Evolutionary conservation across 257 asterid species (phyloP).

Genomic region (Primulina tabacum): DNA sequence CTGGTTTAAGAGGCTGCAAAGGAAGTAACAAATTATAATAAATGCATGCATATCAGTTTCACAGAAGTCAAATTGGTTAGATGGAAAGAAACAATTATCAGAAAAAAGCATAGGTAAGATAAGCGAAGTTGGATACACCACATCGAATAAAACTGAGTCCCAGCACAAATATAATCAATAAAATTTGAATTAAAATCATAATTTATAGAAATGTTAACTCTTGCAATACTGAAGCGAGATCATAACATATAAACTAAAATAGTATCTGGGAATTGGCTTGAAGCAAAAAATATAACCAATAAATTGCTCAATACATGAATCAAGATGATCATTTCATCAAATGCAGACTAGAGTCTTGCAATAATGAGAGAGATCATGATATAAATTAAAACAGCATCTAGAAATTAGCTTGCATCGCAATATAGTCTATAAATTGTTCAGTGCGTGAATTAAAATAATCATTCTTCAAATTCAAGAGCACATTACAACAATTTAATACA

Average conservation of each 20-base stretch:
- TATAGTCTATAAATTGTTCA: no score
- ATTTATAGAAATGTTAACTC: no score
- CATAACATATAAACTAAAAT: not conserved
- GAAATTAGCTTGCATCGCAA: no score
- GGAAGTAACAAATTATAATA: slow-evolving; percentile 7
- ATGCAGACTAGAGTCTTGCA: no score
- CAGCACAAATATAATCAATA: not conserved
- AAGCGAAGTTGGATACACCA: not conserved
- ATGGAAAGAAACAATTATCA: not conserved
- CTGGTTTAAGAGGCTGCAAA: slow-evolving; percentile 77
- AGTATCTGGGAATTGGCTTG: not conserved
- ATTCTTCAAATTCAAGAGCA: no score
- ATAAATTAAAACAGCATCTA: no score
- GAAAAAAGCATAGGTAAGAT: not conserved
- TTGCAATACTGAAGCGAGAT: slow-evolving; percentile 1
- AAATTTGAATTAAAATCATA: no score
- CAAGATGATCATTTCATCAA: not conserved
- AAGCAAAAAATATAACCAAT: not conserved
- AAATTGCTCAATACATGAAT: not conserved
- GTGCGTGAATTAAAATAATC: no score
- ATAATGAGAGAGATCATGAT: no score
- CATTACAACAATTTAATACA: not conserved
- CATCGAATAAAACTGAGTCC: not conserved
- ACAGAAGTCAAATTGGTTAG: not conserved
- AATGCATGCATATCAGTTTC: no score